Conservation (phyloP, 129 eudicot species). For the sunflower (Helianthus annuus) region DNA sequence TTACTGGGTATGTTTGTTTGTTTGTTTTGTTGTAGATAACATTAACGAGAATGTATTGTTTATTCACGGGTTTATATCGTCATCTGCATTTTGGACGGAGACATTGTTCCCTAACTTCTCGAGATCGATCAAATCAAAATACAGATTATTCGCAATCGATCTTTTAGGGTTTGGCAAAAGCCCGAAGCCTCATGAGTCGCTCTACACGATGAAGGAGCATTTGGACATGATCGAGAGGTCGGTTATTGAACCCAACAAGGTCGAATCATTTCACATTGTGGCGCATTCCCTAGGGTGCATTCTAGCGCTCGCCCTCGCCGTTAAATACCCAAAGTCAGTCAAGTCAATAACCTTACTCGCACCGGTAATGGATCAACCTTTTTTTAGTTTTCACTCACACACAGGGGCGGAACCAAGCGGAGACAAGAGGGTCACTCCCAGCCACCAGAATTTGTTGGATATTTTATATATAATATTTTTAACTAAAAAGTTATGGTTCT, state of each 20-base stretch:
- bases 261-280: constrained; percentile 84
- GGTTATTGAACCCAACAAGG: constrained; percentile 62
- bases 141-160: constrained; percentile 79
- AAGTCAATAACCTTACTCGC: constrained; percentile 87
- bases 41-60: constrained; percentile 76
- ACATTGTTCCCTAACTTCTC: constrained; percentile 83
- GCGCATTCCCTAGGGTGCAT: constrained; percentile 97
- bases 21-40: constrained; percentile 36
- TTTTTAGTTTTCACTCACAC: neutral
- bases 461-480: too few relatives aligned
- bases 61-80: constrained; percentile 91
- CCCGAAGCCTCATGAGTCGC: constrained; percentile 84
- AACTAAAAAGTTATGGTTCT: too few relatives aligned
- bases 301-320: constrained; percentile 81
- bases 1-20: neutral
- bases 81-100: constrained; percentile 80
- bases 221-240: constrained; percentile 82
- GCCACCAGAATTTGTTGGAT: too few relatives aligned
- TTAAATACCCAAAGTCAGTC: constrained; percentile 63
- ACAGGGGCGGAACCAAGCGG: neutral
- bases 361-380: constrained; percentile 46
- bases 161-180: constrained; percentile 87
- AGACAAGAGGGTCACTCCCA: neutral
- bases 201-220: constrained; percentile 86
- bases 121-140: constrained; percentile 57